phyloP scores from a whole-genome alignment of 1,139 yeast species.

The Candida sp. region DNA sequence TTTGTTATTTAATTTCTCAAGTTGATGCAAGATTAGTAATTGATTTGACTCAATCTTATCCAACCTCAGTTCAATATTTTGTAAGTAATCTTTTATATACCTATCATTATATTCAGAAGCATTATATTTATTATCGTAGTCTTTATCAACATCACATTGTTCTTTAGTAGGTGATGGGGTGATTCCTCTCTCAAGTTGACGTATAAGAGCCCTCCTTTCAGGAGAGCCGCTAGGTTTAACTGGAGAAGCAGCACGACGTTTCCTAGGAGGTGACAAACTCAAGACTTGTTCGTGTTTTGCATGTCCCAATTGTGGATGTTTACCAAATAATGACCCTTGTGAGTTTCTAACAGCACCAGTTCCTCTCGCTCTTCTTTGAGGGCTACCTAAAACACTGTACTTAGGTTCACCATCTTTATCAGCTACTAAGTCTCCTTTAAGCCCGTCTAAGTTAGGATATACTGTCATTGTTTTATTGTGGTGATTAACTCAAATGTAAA shows the following conservation, averaged over 20 bases:
- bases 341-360: neutral
- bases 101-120: no score
- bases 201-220: neutral
- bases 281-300: neutral
- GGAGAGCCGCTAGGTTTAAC: constrained; percentile 1
- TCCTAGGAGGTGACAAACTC: constrained; percentile 1
- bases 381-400: neutral
- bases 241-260: neutral
- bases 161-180: neutral
- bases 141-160: neutral
- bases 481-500: no score
- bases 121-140: neutral
- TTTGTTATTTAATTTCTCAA: neutral
- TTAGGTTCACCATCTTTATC: neutral
- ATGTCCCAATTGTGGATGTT: neutral
- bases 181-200: neutral
- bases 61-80: neutral
- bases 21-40: neutral
- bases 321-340: neutral
- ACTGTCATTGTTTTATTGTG: neutral
- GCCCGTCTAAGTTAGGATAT: neutral
- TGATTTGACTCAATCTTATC: neutral
- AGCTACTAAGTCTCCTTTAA: neutral
- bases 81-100: neutral
- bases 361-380: neutral